Conservation (phyloP, 441 rosid species). For the Adansonia gregorii region DNA sequence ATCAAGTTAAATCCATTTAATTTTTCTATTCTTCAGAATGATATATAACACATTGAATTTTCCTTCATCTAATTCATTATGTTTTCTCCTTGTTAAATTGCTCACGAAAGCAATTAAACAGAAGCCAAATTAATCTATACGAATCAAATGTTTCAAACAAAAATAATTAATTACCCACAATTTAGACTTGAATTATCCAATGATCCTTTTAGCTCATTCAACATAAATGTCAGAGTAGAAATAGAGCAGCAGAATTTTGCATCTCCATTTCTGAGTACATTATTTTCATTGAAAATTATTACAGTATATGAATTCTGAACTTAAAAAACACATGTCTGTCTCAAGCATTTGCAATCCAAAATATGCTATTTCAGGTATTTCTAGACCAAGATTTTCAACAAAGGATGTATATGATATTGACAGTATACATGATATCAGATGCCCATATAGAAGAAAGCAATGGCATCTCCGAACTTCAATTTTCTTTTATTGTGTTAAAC, state of each 20-base stretch:
- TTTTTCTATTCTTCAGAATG: neutral
- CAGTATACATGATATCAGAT: neutral
- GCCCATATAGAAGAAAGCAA: neutral
- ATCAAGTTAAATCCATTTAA: neutral
- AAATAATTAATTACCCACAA: neutral
- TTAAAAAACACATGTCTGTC: neutral
- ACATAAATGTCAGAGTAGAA: neutral
- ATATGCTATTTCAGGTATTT: slow-evolving; percentile 13
- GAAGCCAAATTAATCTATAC: neutral
- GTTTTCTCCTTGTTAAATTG: neutral
- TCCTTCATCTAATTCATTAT: neutral
- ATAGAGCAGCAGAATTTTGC: neutral
- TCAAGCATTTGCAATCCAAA: slow-evolving; percentile 7
- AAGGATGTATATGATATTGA: neutral
- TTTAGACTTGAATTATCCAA: neutral
- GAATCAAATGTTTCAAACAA: neutral
- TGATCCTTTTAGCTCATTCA: neutral
- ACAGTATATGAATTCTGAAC: neutral
- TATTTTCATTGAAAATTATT: neutral
- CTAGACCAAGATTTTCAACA: neutral
- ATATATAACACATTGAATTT: neutral
- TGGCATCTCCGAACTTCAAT: neutral
- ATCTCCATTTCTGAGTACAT: neutral
- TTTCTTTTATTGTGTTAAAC: neutral
- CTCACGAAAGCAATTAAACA: neutral